Conservation (phyloP, 1,284 basidiomycete species). For the Boletus mariae region DNA sequence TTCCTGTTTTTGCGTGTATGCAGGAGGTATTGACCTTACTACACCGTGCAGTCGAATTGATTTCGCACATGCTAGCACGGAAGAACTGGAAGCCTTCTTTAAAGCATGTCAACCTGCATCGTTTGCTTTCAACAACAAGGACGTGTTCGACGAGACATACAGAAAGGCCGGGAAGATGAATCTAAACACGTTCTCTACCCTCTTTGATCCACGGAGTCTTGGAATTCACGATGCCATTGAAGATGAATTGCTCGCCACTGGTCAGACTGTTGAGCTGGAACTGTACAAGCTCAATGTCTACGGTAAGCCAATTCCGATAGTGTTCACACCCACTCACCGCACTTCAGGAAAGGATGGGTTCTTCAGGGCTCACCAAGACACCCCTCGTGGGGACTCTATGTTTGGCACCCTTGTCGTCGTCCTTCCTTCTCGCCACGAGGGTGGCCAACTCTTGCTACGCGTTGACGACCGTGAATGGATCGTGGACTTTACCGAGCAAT, state of each 20-base stretch:
- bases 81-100: neutral
- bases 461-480: constrained; percentile 25
- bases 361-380: constrained; percentile 16
- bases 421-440: constrained; percentile 10
- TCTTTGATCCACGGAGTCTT: constrained; percentile 20
- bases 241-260: constrained; percentile 21
- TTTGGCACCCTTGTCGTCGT: constrained; percentile 39
- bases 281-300: constrained; percentile 36
- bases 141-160: constrained; percentile 19
- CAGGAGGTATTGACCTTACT: neutral
- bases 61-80: neutral
- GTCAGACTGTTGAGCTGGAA: constrained; percentile 21
- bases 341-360: constrained; percentile 13
- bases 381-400: constrained; percentile 30
- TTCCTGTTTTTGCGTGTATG: neutral
- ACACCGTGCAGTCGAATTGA: neutral
- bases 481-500: neutral
- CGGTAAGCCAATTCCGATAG: constrained; percentile 15
- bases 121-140: neutral
- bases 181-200: constrained; percentile 20
- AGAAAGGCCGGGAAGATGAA: constrained; percentile 36
- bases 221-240: neutral
- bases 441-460: constrained; percentile 29
- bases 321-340: too few species aligned
- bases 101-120: constrained; percentile 2